Conservation (phyloP, 305 asterid species). For the Rubia balearica region DNA sequence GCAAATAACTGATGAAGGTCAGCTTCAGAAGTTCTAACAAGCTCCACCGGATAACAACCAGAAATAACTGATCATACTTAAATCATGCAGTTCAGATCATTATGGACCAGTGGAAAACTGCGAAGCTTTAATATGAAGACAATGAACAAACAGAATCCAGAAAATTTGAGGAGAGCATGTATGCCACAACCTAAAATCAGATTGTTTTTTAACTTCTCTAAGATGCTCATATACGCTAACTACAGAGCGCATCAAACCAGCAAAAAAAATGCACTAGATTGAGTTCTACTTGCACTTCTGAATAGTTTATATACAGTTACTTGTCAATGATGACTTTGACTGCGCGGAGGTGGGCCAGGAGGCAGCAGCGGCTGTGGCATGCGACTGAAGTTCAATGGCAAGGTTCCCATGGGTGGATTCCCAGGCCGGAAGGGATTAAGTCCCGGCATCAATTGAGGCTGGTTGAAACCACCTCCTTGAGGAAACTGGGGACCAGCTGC, state of each 20-base stretch:
- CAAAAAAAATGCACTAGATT: not conserved
- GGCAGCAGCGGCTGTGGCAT: constrained; percentile 73
- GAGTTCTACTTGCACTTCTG: not conserved
- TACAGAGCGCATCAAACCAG: not conserved
- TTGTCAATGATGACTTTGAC: constrained; percentile 53
- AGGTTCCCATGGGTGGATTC: constrained; percentile 47
- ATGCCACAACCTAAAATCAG: not conserved
- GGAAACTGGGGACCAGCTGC: constrained; percentile 58
- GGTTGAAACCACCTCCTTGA: constrained; percentile 69
- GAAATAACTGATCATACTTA: too few species aligned
- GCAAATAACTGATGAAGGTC: too few species aligned
- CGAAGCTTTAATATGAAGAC: too few species aligned
- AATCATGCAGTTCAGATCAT: too few species aligned
- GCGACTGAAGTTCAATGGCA: constrained; percentile 52
- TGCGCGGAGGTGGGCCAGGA: constrained; percentile 93
- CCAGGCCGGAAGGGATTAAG: constrained; percentile 71
- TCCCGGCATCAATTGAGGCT: constrained; percentile 86
- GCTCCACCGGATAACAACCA: too few species aligned
- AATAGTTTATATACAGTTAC: not conserved
- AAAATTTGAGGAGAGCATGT: not conserved
- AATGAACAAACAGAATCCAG: too few species aligned
- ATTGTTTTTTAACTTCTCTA: not conserved
- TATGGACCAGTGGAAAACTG: too few species aligned
- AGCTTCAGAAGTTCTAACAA: too few species aligned
- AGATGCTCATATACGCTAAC: not conserved